A percentile compares a stretch with the other conserved stretches of the same genome.
Evolutionary conservation across 768 basidiomycete genomes (phyloP).

Genomic region (Podaxis pistillaris): DNA sequence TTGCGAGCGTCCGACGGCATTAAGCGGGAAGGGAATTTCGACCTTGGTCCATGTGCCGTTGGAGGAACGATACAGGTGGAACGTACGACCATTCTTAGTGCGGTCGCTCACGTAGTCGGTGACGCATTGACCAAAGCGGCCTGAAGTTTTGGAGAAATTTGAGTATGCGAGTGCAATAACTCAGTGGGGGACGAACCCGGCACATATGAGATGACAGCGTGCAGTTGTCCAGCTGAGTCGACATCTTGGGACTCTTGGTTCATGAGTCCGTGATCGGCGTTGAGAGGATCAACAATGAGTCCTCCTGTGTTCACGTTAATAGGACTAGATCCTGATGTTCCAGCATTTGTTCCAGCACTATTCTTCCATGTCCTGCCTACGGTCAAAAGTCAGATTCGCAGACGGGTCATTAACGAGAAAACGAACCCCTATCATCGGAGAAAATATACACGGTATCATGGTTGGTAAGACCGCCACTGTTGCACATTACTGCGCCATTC

Average conservation of each 20-base stretch:
- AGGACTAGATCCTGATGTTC: conserved; percentile 39
- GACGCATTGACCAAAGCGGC: conserved; percentile 46
- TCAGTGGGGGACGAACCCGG: conserved; percentile 30
- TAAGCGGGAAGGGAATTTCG: conserved; percentile 43
- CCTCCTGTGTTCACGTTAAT: conserved; percentile 42
- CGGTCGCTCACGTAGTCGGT: conserved; percentile 39
- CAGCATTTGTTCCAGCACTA: conserved; percentile 35
- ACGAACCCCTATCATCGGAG: conserved; percentile 43
- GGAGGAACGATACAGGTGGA: conserved; percentile 41
- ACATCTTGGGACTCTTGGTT: conserved; percentile 50
- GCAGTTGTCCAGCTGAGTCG: conserved; percentile 43
- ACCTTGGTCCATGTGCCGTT: conserved; percentile 43
- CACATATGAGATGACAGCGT: conserved; percentile 47
- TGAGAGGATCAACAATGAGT: conserved; percentile 41
- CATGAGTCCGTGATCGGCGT: conserved; percentile 50
- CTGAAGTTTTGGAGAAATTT: conserved; percentile 21
- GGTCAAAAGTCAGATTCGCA: neutral
- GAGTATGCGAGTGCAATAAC: neutral
- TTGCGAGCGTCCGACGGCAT: conserved; percentile 43
- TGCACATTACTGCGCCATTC: conserved; percentile 40
- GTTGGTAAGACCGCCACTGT: conserved; percentile 42
- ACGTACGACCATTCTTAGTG: conserved; percentile 34
- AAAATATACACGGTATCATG: conserved; percentile 48
- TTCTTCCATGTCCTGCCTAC: conserved; percentile 46
- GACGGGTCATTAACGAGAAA: neutral